Evolutionary conservation across 768 basidiomycete species (phyloP).

Genomic region (Pleurotus cornucopiae): DNA sequence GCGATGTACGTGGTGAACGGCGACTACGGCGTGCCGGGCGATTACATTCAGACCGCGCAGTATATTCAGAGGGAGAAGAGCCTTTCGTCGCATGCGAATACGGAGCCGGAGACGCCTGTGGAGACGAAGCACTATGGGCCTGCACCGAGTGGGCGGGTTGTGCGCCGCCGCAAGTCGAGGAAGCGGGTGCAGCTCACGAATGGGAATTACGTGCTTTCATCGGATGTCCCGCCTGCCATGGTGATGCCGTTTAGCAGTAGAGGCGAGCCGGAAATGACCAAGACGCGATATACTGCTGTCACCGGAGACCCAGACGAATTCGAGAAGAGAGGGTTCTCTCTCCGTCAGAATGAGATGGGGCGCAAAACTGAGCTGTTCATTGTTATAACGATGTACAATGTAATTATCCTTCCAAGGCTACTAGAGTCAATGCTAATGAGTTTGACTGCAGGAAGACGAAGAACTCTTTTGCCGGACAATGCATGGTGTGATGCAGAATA

Average conservation of each 20-base stretch:
- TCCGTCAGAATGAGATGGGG: constrained; percentile 77
- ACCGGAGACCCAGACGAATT: constrained; percentile 95
- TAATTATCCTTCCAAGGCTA: constrained; percentile 24
- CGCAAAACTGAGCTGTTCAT: constrained; percentile 89
- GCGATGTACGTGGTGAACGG: constrained; percentile 15
- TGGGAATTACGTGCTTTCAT: constrained; percentile 84
- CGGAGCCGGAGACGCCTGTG: constrained; percentile 47
- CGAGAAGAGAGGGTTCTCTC: constrained; percentile 74
- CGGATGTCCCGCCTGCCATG: constrained; percentile 81
- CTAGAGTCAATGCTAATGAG: constrained; percentile 6
- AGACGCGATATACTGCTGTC: constrained; percentile 80
- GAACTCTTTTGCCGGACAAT: constrained; percentile 88
- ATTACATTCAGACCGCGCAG: constrained; percentile 29
- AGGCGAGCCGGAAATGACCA: constrained; percentile 68
- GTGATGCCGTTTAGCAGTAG: constrained; percentile 56
- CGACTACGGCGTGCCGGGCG: constrained; percentile 17
- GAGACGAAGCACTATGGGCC: constrained; percentile 86
- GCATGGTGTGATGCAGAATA: constrained; percentile 92
- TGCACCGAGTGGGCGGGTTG: constrained; percentile 74
- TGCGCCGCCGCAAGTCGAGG: constrained; percentile 70
- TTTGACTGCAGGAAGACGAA: constrained; percentile 67
- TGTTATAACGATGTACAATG: constrained; percentile 96
- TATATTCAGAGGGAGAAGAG: constrained; percentile 41
- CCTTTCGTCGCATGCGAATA: constrained; percentile 29
- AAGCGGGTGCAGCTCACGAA: constrained; percentile 81